Conservation (phyloP, 139 green algal genomes). For the Chlorella sorokiniana region DNA sequence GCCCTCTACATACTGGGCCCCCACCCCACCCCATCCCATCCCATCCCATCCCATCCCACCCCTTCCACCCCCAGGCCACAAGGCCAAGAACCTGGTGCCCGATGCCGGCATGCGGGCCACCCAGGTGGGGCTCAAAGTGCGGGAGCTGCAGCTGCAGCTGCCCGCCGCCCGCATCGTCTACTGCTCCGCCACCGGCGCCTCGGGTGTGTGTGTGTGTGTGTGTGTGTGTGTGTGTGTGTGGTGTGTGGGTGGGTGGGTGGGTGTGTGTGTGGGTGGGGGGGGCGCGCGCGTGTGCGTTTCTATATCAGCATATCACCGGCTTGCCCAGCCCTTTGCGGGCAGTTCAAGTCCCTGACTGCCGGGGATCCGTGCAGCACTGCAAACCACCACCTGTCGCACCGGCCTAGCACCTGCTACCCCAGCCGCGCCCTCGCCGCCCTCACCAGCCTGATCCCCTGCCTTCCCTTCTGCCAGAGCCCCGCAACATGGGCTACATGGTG, state of each 20-base stretch:
- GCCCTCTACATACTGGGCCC: too few species aligned
- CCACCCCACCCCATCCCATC: too few species aligned
- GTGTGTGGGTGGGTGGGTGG: background rate
- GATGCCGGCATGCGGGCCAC: conserved; percentile 47
- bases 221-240: background rate
- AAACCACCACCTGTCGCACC: too few species aligned
- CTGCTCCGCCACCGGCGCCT: conserved; percentile 78
- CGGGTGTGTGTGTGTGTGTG: conserved; percentile 45
- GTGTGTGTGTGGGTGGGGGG: background rate
- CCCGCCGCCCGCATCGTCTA: conserved; percentile 80
- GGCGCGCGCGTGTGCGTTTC: too few species aligned
- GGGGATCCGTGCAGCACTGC: too few species aligned
- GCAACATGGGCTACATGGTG: conserved; percentile 82
- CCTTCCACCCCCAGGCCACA: conserved; percentile 50
- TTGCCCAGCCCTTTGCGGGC: too few species aligned
- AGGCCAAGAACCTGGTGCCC: conserved; percentile 85
- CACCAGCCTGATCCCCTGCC: background rate
- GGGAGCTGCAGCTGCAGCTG: conserved; percentile 71
- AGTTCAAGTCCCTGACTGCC: too few species aligned
- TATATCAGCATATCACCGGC: too few species aligned
- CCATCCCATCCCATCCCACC: background rate
- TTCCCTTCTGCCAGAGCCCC: conserved; percentile 16
- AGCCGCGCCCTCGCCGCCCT: background rate
- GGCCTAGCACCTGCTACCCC: too few species aligned
- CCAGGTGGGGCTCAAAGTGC: conserved; percentile 54